Evolutionary conservation across 495 filamentous ascomycete genomes (phyloP).

Genomic region (Penicillium antarcticum): DNA sequence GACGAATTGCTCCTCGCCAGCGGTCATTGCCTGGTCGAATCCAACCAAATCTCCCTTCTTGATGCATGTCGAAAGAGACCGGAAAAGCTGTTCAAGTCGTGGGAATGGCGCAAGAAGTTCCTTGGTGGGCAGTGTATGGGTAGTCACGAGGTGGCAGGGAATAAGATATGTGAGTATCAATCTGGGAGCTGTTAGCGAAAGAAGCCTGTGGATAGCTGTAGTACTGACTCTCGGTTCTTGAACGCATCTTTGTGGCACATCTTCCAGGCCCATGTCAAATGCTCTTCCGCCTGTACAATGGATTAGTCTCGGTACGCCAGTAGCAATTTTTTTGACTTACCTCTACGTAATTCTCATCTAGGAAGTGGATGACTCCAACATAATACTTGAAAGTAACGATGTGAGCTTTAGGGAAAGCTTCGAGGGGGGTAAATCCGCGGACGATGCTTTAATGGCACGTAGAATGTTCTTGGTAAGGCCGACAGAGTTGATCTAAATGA

Average conservation of each 20-base stretch:
- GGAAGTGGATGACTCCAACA: constrained; percentile 79
- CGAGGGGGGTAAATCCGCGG: constrained; percentile 72
- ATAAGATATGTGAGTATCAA: constrained; percentile 95
- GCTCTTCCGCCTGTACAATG: constrained; percentile 64
- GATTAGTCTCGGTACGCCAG: not conserved
- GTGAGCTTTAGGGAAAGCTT: constrained; percentile 78
- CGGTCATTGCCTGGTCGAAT: constrained; percentile 79
- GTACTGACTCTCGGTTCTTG: constrained; percentile 73
- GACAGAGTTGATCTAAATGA: constrained; percentile 68
- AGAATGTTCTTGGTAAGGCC: constrained; percentile 88
- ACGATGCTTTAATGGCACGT: constrained; percentile 69
- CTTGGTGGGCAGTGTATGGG: constrained; percentile 73
- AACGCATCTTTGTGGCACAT: constrained; percentile 67
- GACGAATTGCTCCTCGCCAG: constrained; percentile 83
- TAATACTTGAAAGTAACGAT: constrained; percentile 98
- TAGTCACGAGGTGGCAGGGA: constrained; percentile 84
- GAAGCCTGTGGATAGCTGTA: constrained; percentile 43
- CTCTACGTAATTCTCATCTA: constrained; percentile 85
- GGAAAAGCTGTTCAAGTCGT: constrained; percentile 72
- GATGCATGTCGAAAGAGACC: constrained; percentile 72
- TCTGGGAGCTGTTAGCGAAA: constrained; percentile 43
- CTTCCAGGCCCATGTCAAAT: constrained; percentile 72
- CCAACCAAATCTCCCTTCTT: constrained; percentile 74
- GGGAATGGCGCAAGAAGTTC: constrained; percentile 71
- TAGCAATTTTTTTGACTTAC: constrained; percentile 34